phyloP scores from a whole-genome alignment of 768 basidiomycete species.

The Pulveroboletus sp. region DNA sequence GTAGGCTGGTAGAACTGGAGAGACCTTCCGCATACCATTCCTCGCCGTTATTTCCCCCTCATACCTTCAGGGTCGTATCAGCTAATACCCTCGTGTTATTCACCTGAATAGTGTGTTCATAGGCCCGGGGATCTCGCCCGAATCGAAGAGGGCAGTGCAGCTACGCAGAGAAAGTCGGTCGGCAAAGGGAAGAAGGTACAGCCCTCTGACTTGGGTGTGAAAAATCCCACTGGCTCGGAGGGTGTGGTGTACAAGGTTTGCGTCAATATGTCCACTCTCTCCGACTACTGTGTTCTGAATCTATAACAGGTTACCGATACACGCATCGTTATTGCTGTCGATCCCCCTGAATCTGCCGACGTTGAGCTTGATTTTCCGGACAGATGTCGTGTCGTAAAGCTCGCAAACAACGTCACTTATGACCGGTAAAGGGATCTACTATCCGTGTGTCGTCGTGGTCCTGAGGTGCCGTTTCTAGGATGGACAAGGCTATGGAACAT shows the following conservation, averaged over 20 bases:
- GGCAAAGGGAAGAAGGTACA: constrained; percentile 43
- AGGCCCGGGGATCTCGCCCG: constrained; percentile 88
- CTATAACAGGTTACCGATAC: constrained; percentile 66
- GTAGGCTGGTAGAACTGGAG: constrained; percentile 82
- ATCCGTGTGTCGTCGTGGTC: neutral
- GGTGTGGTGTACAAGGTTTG: constrained; percentile 84
- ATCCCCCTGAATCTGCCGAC: constrained; percentile 52
- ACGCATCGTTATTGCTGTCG: constrained; percentile 75
- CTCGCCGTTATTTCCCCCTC: constrained; percentile 70
- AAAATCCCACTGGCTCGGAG: constrained; percentile 44
- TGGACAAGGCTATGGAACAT: constrained; percentile 77
- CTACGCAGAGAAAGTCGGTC: constrained; percentile 38
- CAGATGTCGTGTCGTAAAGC: constrained; percentile 77
- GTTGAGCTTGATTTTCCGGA: constrained; percentile 80
- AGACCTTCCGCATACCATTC: constrained; percentile 77
- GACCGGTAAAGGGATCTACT: constrained; percentile 50
- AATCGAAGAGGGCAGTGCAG: constrained; percentile 65
- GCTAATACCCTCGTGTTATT: neutral
- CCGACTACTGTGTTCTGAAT: neutral
- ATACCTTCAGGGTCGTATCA: constrained; percentile 64
- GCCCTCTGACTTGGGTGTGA: constrained; percentile 33
- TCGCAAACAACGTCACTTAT: constrained; percentile 90
- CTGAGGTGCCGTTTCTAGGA: constrained; percentile 43
- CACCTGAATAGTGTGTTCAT: constrained; percentile 7
- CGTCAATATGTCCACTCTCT: neutral